phyloP scores from a whole-genome alignment of 2,329 filamentous ascomycete genomes.

The Nannizziopsis arthrosporioides region DNA sequence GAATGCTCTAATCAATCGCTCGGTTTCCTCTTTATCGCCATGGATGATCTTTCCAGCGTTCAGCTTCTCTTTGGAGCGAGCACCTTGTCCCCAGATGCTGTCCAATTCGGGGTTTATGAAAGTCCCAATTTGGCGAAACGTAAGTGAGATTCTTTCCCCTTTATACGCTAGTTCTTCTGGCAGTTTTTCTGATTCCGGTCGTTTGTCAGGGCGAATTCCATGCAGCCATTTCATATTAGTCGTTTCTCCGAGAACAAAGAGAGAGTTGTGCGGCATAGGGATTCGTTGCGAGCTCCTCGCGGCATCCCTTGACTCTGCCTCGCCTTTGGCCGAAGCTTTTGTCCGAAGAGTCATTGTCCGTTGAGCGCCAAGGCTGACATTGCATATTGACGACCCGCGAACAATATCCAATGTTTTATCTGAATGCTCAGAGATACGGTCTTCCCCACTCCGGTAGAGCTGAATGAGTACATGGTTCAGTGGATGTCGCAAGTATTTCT shows the following conservation, averaged over 20 bases:
- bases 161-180: slow-evolving; percentile 57
- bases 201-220: slow-evolving; percentile 79
- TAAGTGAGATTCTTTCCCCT: slow-evolving; percentile 77
- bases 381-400: slow-evolving; percentile 70
- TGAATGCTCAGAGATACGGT: slow-evolving; percentile 92
- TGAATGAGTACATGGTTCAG: slow-evolving; percentile 92
- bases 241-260: slow-evolving; percentile 66
- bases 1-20: slow-evolving; percentile 62
- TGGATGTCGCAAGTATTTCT: slow-evolving; percentile 61
- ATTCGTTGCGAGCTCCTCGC: slow-evolving; percentile 55
- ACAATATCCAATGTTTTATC: slow-evolving; percentile 93
- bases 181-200: slow-evolving; percentile 55
- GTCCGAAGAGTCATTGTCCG: slow-evolving; percentile 81
- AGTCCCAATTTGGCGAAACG: slow-evolving; percentile 80
- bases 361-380: slow-evolving; percentile 85
- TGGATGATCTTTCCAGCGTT: slow-evolving; percentile 56
- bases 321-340: slow-evolving; percentile 37
- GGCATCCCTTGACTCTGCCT: slow-evolving; percentile 18
- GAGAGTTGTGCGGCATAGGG: slow-evolving; percentile 72
- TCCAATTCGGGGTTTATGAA: slow-evolving; percentile 56
- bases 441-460: slow-evolving; percentile 74
- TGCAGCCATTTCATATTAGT: slow-evolving; percentile 88
- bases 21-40: slow-evolving; percentile 53
- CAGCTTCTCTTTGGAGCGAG: slow-evolving; percentile 52
- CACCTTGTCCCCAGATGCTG: slow-evolving; percentile 86